These are phyloP conservation scores for Backusella sp. DNA, from an alignment of 192 early-diverging fungal genomes.

Conservation along the genomic window DNA sequence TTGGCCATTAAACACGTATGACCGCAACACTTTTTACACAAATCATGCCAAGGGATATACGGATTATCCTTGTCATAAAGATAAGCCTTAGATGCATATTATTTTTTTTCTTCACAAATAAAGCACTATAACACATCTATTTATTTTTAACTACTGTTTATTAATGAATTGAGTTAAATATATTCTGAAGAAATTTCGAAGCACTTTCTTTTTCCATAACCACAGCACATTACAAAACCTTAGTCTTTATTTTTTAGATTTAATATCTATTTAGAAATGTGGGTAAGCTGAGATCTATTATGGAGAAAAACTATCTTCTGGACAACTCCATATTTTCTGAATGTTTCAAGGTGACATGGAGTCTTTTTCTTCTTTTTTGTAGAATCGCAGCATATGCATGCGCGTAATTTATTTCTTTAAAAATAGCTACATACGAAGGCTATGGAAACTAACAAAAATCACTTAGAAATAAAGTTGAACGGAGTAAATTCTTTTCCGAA, in stretches of 20 bases:
- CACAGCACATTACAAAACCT: background rate
- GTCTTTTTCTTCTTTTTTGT: background rate
- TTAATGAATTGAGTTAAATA: background rate
- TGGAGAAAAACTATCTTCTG: background rate
- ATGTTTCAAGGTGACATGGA: background rate
- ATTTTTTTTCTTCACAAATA: background rate
- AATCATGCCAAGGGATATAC: slow-evolving; percentile 16
- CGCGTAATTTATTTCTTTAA: too few species aligned
- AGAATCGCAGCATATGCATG: background rate
- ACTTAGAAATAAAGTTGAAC: background rate
- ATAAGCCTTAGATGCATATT: background rate
- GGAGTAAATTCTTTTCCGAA: background rate
- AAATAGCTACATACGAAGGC: background rate
- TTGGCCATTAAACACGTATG: slow-evolving; percentile 20
- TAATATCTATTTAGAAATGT: background rate
- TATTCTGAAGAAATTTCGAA: background rate
- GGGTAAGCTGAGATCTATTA: background rate
- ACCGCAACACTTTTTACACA: slow-evolving; percentile 22
- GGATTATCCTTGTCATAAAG: slow-evolving; percentile 16
- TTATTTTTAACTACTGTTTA: too few species aligned
- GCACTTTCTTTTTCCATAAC: background rate
- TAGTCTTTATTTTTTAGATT: too few species aligned
- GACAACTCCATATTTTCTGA: background rate
- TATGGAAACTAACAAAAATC: background rate
- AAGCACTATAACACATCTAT: too few species aligned